A percentile compares a stretch with the other conserved stretches of the same genome.
Evolutionary conservation across 2,329 filamentous ascomycete genomes (phyloP).

Genomic region (Ceratocystis huliohia): DNA sequence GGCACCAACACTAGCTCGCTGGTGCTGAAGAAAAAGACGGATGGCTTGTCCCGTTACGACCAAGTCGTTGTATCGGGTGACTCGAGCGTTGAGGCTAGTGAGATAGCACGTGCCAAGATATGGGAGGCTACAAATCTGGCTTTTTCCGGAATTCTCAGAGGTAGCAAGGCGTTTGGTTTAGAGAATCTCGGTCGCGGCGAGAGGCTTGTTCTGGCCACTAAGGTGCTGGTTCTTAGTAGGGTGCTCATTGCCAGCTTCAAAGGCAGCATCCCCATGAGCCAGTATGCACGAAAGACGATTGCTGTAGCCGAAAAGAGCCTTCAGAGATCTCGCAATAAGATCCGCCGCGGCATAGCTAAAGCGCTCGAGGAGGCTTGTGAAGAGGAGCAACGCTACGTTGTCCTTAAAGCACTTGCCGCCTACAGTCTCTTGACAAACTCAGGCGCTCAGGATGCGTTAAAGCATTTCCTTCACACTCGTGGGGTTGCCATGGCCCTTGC

Average conservation of each 20-base stretch:
- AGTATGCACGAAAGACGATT: constrained; percentile 32
- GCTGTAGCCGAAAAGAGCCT: constrained; percentile 53
- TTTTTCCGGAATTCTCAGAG: constrained; percentile 38
- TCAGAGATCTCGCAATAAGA: constrained; percentile 45
- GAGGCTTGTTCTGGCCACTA: constrained; percentile 48
- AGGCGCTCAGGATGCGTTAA: constrained; percentile 63
- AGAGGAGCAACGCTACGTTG: constrained; percentile 33
- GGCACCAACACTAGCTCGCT: constrained; percentile 64
- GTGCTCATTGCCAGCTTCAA: constrained; percentile 59
- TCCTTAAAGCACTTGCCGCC: constrained; percentile 65
- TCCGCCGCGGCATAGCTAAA: constrained; percentile 57
- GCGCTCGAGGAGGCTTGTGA: constrained; percentile 52
- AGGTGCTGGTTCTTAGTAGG: constrained; percentile 62
- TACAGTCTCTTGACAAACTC: constrained; percentile 73
- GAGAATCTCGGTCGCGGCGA: constrained; percentile 33
- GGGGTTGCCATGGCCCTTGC: constrained; percentile 53
- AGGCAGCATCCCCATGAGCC: constrained; percentile 34
- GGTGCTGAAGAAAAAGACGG: constrained; percentile 53
- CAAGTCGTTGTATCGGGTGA: constrained; percentile 24
- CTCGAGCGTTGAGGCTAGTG: constrained; percentile 24
- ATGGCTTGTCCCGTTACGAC: constrained; percentile 41
- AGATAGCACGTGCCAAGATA: constrained; percentile 36
- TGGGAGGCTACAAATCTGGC: constrained; percentile 41
- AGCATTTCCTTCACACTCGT: constrained; percentile 64
- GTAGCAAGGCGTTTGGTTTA: constrained; percentile 25